phyloP scores from a whole-genome alignment of 208 protist genomes.

The Acanthamoeba sp. region DNA sequence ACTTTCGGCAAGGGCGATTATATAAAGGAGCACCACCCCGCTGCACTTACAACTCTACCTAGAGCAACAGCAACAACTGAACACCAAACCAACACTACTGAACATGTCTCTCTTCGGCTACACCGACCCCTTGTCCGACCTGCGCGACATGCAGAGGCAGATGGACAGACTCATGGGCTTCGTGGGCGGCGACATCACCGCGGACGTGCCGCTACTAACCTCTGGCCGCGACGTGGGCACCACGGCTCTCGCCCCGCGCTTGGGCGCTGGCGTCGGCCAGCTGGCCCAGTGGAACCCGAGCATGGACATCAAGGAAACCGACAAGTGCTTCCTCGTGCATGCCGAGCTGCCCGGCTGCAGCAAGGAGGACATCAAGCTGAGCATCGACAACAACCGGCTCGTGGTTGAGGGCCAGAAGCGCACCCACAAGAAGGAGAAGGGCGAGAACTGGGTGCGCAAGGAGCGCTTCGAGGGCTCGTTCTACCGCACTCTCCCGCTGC shows the following conservation, averaged over 20 bases:
- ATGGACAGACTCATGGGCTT: neutral
- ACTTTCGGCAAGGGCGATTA: neutral
- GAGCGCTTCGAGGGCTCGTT: constrained; percentile 20
- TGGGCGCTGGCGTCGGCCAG: neutral
- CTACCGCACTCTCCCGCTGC: neutral
- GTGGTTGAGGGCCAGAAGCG: neutral
- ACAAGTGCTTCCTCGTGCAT: constrained; percentile 6
- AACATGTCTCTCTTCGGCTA: constrained; percentile 15
- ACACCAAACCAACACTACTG: neutral
- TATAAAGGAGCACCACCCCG: neutral
- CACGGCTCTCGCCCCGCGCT: neutral
- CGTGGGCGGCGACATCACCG: neutral
- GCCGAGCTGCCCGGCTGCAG: constrained; percentile 32
- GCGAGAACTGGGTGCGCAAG: neutral
- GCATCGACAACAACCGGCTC: constrained; percentile 33
- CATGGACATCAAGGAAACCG: constrained; percentile 28
- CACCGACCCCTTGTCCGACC: neutral
- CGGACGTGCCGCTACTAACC: neutral
- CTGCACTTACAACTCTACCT: neutral
- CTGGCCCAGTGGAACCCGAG: neutral
- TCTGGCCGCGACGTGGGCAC: neutral
- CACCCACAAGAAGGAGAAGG: neutral
- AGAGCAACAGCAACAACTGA: neutral
- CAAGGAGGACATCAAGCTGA: constrained; percentile 56
- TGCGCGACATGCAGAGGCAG: constrained; percentile 15